Conservation (phyloP, 2,329 filamentous ascomycete genomes). For the Nothomitra cinnamomea region DNA sequence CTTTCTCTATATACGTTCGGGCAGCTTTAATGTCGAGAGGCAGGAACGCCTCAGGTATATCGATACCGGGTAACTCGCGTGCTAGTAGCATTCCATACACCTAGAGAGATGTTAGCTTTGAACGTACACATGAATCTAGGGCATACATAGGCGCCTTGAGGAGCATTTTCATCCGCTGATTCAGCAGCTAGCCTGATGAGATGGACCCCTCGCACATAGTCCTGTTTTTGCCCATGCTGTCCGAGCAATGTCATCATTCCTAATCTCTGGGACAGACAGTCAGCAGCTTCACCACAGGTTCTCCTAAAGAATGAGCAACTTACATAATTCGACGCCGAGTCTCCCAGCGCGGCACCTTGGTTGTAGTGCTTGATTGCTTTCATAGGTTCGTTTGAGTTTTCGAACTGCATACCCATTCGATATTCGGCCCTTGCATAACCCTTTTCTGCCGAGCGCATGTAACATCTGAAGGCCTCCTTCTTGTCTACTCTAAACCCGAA, state of each 20-base stretch:
- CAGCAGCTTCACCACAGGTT: slow-evolving; percentile 15
- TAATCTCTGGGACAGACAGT: slow-evolving; percentile 41
- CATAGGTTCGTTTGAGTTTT: slow-evolving; percentile 79
- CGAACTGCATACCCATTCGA: slow-evolving; percentile 94
- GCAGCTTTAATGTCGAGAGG: slow-evolving; percentile 56
- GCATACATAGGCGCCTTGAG: slow-evolving; percentile 65
- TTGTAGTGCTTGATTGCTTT: slow-evolving; percentile 89
- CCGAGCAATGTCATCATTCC: slow-evolving; percentile 97
- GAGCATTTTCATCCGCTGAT: slow-evolving; percentile 85
- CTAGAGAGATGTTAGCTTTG: slow-evolving; percentile 13
- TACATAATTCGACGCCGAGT: slow-evolving; percentile 65
- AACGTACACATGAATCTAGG: too few relatives aligned
- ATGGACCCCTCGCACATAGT: slow-evolving; percentile 60
- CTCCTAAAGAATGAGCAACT: background rate
- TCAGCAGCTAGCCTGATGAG: slow-evolving; percentile 72
- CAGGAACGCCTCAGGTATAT: slow-evolving; percentile 54
- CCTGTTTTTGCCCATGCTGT: slow-evolving; percentile 77
- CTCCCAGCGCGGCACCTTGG: slow-evolving; percentile 57
- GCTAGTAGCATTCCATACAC: slow-evolving; percentile 90
- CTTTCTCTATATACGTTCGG: slow-evolving; percentile 84
- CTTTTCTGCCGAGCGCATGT: slow-evolving; percentile 68
- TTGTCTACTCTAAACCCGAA: slow-evolving; percentile 84
- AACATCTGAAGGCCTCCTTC: slow-evolving; percentile 80
- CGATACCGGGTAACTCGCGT: slow-evolving; percentile 79
- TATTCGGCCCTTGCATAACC: slow-evolving; percentile 85